Percentiles rank a stretch among this genome's conserved stretches.
Conservation (phyloP, 805 yeast genomes). For the Cyberlindnera samutprakarnensis region DNA sequence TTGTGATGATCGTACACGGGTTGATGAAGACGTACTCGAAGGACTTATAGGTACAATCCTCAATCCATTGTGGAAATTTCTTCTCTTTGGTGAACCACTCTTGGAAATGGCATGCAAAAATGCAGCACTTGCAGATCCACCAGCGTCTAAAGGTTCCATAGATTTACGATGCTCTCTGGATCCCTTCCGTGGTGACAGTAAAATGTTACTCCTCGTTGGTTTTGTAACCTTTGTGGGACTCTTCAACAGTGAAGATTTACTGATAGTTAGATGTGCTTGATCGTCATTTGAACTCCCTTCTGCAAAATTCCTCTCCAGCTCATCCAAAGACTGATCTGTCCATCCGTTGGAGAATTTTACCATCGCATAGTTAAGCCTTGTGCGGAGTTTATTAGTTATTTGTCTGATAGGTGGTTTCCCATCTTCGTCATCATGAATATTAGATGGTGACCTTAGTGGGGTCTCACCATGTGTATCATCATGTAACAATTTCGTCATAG, state of each 20-base stretch:
- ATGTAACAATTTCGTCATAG: slow-evolving; percentile 3
- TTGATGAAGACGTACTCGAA: too few species aligned
- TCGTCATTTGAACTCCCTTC: slow-evolving; percentile 3
- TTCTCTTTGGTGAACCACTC: slow-evolving; percentile 22
- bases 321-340: slow-evolving; percentile 23
- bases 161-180: slow-evolving; percentile 11
- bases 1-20: too few species aligned
- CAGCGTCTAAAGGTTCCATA: slow-evolving; percentile 16
- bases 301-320: slow-evolving; percentile 17
- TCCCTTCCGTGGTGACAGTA: slow-evolving; percentile 6
- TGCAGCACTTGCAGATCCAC: slow-evolving; percentile 32
- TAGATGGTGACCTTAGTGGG: slow-evolving; percentile 23
- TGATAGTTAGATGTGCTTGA: neutral
- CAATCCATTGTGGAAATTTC: too few species aligned
- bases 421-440: slow-evolving; percentile 12
- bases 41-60: too few species aligned
- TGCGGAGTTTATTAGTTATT: slow-evolving; percentile 31
- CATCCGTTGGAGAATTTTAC: slow-evolving; percentile 29
- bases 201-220: slow-evolving; percentile 1
- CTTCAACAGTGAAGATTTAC: neutral
- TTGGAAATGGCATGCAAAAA: slow-evolving; percentile 32
- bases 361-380: slow-evolving; percentile 34
- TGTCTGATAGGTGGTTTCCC: slow-evolving; percentile 31
- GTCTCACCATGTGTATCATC: slow-evolving; percentile 6
- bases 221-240: slow-evolving; percentile 10